Evolutionary conservation across 1,284 basidiomycete genomes (phyloP).

Genomic region (Ganoderma lucidum): DNA sequence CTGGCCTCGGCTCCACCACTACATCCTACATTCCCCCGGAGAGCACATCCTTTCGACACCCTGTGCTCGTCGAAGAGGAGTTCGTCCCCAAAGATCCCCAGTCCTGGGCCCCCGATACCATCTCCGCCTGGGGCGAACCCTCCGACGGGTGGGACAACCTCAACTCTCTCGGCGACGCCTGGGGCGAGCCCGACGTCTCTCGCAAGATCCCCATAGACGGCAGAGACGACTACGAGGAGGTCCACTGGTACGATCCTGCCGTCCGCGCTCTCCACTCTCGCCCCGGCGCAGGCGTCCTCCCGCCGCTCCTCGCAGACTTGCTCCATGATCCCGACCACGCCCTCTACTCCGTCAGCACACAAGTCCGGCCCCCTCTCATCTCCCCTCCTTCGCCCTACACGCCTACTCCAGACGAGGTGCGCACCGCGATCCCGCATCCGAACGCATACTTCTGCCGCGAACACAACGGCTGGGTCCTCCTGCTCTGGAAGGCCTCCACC

Average conservation of each 20-base stretch:
- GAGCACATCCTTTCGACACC: conserved; percentile 51
- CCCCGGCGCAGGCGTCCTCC: conserved; percentile 73
- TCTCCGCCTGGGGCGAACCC: too few relatives aligned
- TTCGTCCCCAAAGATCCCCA: too few relatives aligned
- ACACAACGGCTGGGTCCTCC: conserved; percentile 81
- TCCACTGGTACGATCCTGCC: conserved; percentile 69
- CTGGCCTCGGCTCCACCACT: conserved; percentile 39
- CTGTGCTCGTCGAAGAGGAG: conserved; percentile 51
- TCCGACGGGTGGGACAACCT: too few relatives aligned
- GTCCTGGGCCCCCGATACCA: too few relatives aligned
- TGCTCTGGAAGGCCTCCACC: conserved; percentile 70
- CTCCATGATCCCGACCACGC: conserved; percentile 77
- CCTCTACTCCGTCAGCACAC: conserved; percentile 64
- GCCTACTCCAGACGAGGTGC: conserved; percentile 66
- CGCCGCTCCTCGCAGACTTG: conserved; percentile 67
- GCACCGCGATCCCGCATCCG: conserved; percentile 76
- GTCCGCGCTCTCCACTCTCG: conserved; percentile 51
- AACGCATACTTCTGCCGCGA: conserved; percentile 81
- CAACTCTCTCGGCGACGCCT: too few relatives aligned
- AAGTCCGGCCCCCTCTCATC: conserved; percentile 41
- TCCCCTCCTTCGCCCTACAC: conserved; percentile 38
- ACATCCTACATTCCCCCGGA: conserved; percentile 42
- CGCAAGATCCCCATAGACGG: conserved; percentile 59
- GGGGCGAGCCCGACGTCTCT: conserved; percentile 30
- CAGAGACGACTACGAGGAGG: conserved; percentile 63